A percentile compares a stretch with the other conserved stretches of the same genome.
Conservation (phyloP, 805 yeast genomes). For the Candida vaughaniae region DNA sequence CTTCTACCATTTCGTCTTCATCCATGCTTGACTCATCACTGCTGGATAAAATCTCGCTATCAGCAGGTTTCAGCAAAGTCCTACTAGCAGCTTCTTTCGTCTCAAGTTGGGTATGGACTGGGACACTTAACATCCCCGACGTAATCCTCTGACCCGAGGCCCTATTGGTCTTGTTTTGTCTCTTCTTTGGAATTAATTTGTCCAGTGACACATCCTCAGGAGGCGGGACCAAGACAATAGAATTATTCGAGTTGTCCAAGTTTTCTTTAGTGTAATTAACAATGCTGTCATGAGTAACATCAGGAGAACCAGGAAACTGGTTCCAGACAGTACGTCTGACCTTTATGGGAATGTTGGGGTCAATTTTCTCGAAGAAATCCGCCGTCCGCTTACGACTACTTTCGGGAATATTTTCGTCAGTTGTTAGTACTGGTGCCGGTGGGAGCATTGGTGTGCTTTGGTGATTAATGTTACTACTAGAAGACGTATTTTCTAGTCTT, state of each 20-base stretch:
- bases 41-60: background rate
- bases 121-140: conserved; percentile 41
- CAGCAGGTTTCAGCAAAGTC: background rate
- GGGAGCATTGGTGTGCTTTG: conserved; percentile 24
- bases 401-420: conserved; percentile 9
- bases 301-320: background rate
- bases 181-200: conserved; percentile 30
- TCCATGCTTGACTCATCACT: conserved; percentile 1
- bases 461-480: background rate
- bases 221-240: conserved; percentile 35
- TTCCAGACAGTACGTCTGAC: conserved; percentile 4
- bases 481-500: background rate
- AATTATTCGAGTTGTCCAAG: conserved; percentile 8
- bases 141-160: conserved; percentile 29
- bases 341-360: conserved; percentile 23
- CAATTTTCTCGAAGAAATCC: conserved; percentile 23
- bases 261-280: conserved; percentile 1
- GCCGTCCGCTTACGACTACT: conserved; percentile 20
- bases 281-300: background rate
- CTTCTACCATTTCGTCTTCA: background rate
- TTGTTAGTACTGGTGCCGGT: conserved; percentile 23
- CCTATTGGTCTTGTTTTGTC: conserved; percentile 3
- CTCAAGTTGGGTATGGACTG: conserved; percentile 29
- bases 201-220: conserved; percentile 9
- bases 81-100: conserved; percentile 16